These are phyloP conservation scores for Leishmania martiniquensis DNA, from an alignment of 208 protist genomes.

Conservation along the genomic window DNA sequence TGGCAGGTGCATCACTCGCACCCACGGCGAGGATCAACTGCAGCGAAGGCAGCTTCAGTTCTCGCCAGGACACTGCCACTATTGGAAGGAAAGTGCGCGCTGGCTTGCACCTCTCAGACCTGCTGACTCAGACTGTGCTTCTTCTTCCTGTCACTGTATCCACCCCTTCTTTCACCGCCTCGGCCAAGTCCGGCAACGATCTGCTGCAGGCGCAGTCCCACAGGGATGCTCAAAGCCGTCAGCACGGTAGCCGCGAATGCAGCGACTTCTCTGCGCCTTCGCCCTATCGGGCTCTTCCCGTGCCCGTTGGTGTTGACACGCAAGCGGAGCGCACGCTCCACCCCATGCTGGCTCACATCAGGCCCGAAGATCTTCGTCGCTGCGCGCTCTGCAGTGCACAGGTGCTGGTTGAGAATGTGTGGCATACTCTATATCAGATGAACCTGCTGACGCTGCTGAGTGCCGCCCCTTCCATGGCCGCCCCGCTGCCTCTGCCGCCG, in stretches of 20 bases:
- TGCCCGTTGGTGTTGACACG: conserved; percentile 18
- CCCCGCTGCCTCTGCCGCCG: conserved; percentile 29
- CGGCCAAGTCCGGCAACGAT: not conserved
- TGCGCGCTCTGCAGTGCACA: conserved; percentile 61
- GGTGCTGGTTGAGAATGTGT: conserved; percentile 38
- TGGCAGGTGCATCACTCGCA: not conserved
- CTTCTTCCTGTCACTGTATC: conserved; percentile 19
- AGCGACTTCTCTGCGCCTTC: not conserved
- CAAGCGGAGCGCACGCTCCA: conserved; percentile 23
- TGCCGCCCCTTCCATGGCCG: conserved; percentile 30
- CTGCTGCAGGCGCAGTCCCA: not conserved
- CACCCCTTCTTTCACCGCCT: not conserved
- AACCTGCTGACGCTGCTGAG: conserved; percentile 52
- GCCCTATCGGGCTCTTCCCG: not conserved
- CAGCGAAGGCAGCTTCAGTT: not conserved
- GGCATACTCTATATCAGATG: conserved; percentile 47
- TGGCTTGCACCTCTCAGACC: not conserved
- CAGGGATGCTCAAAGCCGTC: not conserved
- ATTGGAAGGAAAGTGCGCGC: not conserved
- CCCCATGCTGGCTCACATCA: conserved; percentile 22
- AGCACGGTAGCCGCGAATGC: not conserved
- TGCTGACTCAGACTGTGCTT: not conserved
- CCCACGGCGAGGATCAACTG: not conserved
- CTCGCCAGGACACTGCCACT: not conserved
- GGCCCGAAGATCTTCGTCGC: conserved; percentile 18